A percentile compares a stretch with the other conserved stretches of the same genome.
Conservation (phyloP, 352 stramenopile species). For the Phytophthora fragariae region DNA sequence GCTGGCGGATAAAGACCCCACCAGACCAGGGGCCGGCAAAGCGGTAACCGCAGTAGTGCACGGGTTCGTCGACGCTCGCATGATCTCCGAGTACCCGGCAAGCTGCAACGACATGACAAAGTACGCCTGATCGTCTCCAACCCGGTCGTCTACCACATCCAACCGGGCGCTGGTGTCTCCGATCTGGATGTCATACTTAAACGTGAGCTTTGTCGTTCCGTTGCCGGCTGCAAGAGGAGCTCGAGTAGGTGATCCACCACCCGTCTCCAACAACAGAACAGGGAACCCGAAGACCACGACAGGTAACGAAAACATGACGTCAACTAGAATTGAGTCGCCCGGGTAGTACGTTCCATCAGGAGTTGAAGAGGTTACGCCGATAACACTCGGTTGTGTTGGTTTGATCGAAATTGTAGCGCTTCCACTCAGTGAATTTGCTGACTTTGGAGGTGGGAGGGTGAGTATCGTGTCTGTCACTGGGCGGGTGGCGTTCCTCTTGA, state of each 20-base stretch:
- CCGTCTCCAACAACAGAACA: conserved; percentile 43
- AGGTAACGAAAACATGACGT: conserved; percentile 69
- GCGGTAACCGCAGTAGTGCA: conserved; percentile 49
- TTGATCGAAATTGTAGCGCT: conserved; percentile 66
- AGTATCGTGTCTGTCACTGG: conserved; percentile 53
- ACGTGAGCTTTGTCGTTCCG: conserved; percentile 50
- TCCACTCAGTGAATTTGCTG: conserved; percentile 55
- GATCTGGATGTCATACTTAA: conserved; percentile 54
- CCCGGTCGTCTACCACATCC: conserved; percentile 64
- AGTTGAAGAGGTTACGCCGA: conserved; percentile 42
- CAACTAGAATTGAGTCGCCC: conserved; percentile 61
- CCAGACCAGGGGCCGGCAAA: conserved; percentile 52
- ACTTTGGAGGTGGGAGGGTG: conserved; percentile 50
- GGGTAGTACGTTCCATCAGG: conserved; percentile 62
- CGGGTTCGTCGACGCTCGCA: conserved; percentile 54
- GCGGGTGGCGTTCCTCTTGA: conserved; percentile 59
- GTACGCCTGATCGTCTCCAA: conserved; percentile 39
- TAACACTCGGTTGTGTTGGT: conserved; percentile 49
- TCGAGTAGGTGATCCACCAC: conserved; percentile 13
- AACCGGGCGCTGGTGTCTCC: conserved; percentile 50
- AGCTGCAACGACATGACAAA: conserved; percentile 62
- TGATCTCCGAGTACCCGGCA: conserved; percentile 47
- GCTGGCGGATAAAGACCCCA: conserved; percentile 53
- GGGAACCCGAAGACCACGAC: conserved; percentile 67
- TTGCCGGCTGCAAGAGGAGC: conserved; percentile 51